Evolutionary conservation across 1,139 yeast species (phyloP).

Genomic region (Zygoascus meyerae): DNA sequence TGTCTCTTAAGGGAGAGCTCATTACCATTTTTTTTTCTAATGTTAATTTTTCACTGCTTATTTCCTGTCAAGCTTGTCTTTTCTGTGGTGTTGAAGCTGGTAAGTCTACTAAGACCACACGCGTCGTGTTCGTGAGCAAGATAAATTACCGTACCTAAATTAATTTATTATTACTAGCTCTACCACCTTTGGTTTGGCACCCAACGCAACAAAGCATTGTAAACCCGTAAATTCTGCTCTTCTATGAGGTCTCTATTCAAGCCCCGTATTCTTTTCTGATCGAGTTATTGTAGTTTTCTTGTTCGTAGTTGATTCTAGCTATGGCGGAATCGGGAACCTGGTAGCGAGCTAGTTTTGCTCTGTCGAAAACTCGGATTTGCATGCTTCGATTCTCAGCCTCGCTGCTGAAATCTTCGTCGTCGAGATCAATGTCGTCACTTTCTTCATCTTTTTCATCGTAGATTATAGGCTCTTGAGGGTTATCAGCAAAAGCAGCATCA

Average conservation of each 20-base stretch:
- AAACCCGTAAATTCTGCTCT: not conserved
- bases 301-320: slow-evolving; percentile 11
- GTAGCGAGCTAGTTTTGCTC: slow-evolving; percentile 9
- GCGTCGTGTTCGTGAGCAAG: too few species aligned
- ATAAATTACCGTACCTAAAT: too few species aligned
- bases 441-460: slow-evolving; percentile 3
- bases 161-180: too few species aligned
- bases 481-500: slow-evolving; percentile 16
- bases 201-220: not conserved
- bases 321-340: slow-evolving; percentile 13
- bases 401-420: slow-evolving; percentile 8
- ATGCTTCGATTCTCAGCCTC: not conserved
- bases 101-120: too few species aligned
- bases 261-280: not conserved
- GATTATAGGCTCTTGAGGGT: slow-evolving; percentile 8
- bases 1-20: too few species aligned
- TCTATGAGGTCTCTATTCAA: not conserved
- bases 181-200: not conserved
- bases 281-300: slow-evolving; percentile 4
- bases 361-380: slow-evolving; percentile 15
- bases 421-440: slow-evolving; percentile 5
- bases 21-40: too few species aligned
- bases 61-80: too few species aligned
- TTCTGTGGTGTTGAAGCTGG: too few species aligned
- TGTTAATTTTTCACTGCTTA: too few species aligned